phyloP scores from a whole-genome alignment of 192 early-diverging fungal genomes.

The Coemansia umbellata region DNA sequence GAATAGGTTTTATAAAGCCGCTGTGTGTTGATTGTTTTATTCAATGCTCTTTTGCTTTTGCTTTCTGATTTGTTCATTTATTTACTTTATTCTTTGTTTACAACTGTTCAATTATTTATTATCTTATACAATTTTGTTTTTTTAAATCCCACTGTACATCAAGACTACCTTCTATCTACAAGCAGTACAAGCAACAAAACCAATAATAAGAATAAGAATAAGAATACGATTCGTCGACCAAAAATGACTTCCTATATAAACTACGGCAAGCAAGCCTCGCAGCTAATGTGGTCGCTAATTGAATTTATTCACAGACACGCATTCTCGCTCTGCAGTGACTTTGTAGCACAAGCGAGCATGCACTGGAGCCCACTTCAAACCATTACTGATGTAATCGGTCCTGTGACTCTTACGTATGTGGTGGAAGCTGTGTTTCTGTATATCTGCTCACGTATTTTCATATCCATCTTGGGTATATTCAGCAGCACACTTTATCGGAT shows the following conservation, averaged over 20 bases:
- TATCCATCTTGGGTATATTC: constrained; percentile 19
- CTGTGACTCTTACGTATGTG: constrained; percentile 8
- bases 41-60: neutral
- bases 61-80: neutral
- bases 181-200: no score
- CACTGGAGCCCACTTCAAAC: constrained; percentile 32
- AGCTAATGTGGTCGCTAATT: constrained; percentile 3
- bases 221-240: neutral
- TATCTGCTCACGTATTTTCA: neutral
- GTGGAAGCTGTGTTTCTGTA: constrained; percentile 23
- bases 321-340: constrained; percentile 22
- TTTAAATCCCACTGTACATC: no score
- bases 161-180: no score
- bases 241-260: constrained; percentile 27
- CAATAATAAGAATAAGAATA: no score
- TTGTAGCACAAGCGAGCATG: constrained; percentile 11
- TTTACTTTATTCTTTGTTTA: constrained; percentile 1
- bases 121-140: no score
- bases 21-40: no score
- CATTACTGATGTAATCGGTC: constrained; percentile 11
- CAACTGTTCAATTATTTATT: neutral
- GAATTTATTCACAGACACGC: constrained; percentile 17
- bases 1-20: no score
- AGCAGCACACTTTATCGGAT: constrained; percentile 43
- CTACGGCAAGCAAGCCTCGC: constrained; percentile 11